phyloP scores from a whole-genome alignment of 768 basidiomycete species.

The Leccinum subgranulosum region DNA sequence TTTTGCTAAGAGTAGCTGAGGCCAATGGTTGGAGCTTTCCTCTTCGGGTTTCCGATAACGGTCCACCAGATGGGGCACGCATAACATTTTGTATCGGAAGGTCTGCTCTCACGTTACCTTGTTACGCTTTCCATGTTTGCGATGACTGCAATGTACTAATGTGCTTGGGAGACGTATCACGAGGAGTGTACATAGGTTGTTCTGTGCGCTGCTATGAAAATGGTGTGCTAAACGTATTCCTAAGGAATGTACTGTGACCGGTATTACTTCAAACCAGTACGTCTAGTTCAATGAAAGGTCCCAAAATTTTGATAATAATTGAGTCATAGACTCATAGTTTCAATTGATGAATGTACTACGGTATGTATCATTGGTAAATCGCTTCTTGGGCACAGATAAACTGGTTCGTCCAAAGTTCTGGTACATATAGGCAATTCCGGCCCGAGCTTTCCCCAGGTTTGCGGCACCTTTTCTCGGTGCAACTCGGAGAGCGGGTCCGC shows the following conservation, averaged over 20 bases:
- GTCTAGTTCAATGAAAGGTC: background rate
- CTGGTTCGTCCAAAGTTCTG: background rate
- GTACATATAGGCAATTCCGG: background rate
- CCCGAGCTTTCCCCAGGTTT: background rate
- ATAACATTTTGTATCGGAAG: background rate
- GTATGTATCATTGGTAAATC: no score
- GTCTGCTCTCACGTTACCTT: background rate
- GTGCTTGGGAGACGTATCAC: background rate
- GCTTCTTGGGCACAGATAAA: background rate
- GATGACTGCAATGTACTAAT: conserved; percentile 8
- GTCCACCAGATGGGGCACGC: background rate
- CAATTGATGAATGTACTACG: background rate
- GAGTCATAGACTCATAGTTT: no score
- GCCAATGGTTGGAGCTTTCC: background rate
- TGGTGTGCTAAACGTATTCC: background rate
- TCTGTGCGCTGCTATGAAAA: background rate
- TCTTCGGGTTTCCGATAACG: background rate
- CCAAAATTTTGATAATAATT: background rate
- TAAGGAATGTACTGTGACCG: background rate
- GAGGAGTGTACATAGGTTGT: background rate
- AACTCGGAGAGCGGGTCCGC: background rate
- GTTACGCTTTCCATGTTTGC: conserved; percentile 8
- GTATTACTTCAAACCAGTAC: background rate
- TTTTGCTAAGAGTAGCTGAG: background rate
- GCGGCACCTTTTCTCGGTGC: background rate